These are phyloP conservation scores for Castanospermum australe DNA, from an alignment of 306 rosid genomes.

Conservation along the genomic window DNA sequence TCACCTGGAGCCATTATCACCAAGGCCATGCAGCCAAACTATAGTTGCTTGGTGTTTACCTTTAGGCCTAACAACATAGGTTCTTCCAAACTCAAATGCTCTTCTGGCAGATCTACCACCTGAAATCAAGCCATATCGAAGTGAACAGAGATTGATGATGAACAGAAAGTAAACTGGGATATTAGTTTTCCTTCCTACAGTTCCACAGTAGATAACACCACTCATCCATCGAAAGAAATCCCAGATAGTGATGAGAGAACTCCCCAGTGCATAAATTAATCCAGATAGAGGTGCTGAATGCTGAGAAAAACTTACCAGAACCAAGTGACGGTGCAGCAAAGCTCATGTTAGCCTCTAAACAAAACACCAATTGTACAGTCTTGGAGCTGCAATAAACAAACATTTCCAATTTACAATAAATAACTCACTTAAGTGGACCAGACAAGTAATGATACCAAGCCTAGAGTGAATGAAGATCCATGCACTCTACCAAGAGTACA, in stretches of 20 bases:
- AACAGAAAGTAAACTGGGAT: background rate
- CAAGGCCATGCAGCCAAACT: slow-evolving; percentile 99
- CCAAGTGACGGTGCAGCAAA: slow-evolving; percentile 66
- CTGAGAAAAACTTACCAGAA: slow-evolving; percentile 65
- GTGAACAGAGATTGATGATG: background rate
- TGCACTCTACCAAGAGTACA: background rate
- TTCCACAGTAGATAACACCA: background rate
- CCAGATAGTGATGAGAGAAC: background rate
- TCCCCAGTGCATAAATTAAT: background rate
- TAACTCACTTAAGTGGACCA: background rate
- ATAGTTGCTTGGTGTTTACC: slow-evolving; percentile 98
- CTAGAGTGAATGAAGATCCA: background rate
- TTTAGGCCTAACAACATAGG: slow-evolving; percentile 93
- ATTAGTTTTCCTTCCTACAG: background rate
- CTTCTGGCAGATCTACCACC: slow-evolving; percentile 68
- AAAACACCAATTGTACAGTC: slow-evolving; percentile 30
- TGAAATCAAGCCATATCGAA: slow-evolving; percentile 33
- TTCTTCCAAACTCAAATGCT: slow-evolving; percentile 84
- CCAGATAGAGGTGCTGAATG: background rate
- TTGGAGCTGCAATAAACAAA: slow-evolving; percentile 49
- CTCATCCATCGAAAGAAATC: background rate
- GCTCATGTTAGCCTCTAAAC: slow-evolving; percentile 66
- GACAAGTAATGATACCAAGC: background rate
- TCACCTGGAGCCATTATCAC: slow-evolving; percentile 98
- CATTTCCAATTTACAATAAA: background rate